phyloP scores from a whole-genome alignment of 2,329 filamentous ascomycete species.

The Bipolaris gigantea region DNA sequence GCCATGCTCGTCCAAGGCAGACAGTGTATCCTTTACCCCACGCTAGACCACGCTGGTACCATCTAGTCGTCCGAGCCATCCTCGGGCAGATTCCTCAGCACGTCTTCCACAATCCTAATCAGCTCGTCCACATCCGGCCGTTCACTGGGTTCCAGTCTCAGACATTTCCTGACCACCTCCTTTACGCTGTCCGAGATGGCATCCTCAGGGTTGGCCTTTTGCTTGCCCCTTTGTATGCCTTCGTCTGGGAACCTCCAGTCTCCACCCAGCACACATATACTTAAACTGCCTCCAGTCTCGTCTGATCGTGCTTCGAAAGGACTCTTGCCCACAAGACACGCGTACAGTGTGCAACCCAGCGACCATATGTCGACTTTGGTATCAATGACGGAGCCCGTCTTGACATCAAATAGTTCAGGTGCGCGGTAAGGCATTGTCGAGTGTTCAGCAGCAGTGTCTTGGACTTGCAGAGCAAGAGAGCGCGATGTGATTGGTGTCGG shows the following conservation, averaged over 20 bases:
- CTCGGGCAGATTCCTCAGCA: slow-evolving; percentile 68
- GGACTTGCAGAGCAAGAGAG: slow-evolving; percentile 85
- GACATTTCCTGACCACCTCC: slow-evolving; percentile 82
- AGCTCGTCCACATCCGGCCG: slow-evolving; percentile 84
- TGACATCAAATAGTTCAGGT: slow-evolving; percentile 96
- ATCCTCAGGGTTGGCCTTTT: slow-evolving; percentile 50
- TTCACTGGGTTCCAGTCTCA: slow-evolving; percentile 84
- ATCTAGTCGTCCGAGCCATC: slow-evolving; percentile 50
- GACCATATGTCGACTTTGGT: slow-evolving; percentile 99
- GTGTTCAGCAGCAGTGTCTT: slow-evolving; percentile 94
- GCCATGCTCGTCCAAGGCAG: neutral
- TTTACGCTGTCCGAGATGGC: slow-evolving; percentile 79
- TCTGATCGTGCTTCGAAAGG: slow-evolving; percentile 95
- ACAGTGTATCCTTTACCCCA: neutral
- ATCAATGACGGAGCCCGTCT: slow-evolving; percentile 87
- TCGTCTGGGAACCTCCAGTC: slow-evolving; percentile 98
- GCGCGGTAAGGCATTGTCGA: slow-evolving; percentile 98
- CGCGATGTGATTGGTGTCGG: slow-evolving; percentile 88
- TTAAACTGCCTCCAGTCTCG: slow-evolving; percentile 91
- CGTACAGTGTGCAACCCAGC: slow-evolving; percentile 94
- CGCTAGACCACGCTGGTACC: neutral
- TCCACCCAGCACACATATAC: slow-evolving; percentile 87
- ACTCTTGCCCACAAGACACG: slow-evolving; percentile 92
- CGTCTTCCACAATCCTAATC: slow-evolving; percentile 74
- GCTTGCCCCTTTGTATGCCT: slow-evolving; percentile 60